Conservation (phyloP, 2,329 filamentous ascomycete genomes). For the Dactylella cylindrospora region DNA sequence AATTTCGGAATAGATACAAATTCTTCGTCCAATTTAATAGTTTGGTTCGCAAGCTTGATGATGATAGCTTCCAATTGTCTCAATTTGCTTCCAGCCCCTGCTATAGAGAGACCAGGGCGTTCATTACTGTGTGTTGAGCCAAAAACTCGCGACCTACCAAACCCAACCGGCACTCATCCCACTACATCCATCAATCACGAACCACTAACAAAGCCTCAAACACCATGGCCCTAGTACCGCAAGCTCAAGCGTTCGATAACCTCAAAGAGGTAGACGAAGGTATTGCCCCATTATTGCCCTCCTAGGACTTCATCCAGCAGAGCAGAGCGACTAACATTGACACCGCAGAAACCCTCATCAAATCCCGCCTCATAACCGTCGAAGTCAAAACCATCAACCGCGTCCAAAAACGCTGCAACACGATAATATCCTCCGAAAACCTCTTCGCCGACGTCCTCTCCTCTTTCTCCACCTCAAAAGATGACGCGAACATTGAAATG, state of each 20-base stretch:
- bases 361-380: slow-evolving; percentile 48
- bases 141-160: not conserved
- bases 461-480: slow-evolving; percentile 1
- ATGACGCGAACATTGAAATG: slow-evolving; percentile 34
- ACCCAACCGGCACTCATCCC: no score
- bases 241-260: slow-evolving; percentile 17
- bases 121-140: not conserved
- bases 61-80: no score
- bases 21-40: no score
- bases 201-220: not conserved
- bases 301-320: not conserved
- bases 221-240: slow-evolving; percentile 36
- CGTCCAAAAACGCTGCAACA: slow-evolving; percentile 46
- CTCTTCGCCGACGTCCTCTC: slow-evolving; percentile 24
- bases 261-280: slow-evolving; percentile 36
- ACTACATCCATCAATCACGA: no score
- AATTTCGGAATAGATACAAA: no score
- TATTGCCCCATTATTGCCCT: no score
- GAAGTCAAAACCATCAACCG: slow-evolving; percentile 48
- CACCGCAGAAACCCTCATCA: slow-evolving; percentile 47
- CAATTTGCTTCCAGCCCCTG: no score
- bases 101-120: no score
- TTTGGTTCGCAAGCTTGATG: no score
- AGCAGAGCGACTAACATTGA: not conserved
- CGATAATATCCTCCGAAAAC: slow-evolving; percentile 29